Base-by-base conservation (phyloP, 2,329 filamentous ascomycete genomes). In the Aspergillus ibericus region DNA sequence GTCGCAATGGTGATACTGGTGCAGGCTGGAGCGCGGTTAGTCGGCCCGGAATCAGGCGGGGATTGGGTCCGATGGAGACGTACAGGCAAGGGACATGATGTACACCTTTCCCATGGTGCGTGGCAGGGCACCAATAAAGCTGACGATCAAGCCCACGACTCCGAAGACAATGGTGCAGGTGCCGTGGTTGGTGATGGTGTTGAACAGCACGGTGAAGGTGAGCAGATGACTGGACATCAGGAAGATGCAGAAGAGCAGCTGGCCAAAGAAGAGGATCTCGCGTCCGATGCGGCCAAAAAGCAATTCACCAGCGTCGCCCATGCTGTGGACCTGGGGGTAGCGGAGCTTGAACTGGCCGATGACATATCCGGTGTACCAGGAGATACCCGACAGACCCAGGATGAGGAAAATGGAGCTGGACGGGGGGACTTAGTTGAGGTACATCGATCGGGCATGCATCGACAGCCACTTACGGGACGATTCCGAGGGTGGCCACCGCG, bases 191-290 rank as follows among this genome's bases (percentile, higher is more conserved):
- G 85, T 86, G 46, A 91, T 77, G 51, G 82, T 85, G 65, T 86
- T 86, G 72, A 90, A 83, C 67, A 88, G 84, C 66, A 90, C 87
- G 29, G 82, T 82, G 61, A 89, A 89, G 0, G 86, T 89, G 59
- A 90, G 76, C 55, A 88, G 81, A 72, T 91, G 89, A 16, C 87
- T 88, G 27, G 83, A 86, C 72, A 88, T 85, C 59, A 89, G 82
- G 75, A 91, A 89, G 59, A 88, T 78, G 36, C 90, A 76, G 68
- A 90, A 84, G 16, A 90, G 72, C 2, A 83, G 74, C 64, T 88
- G 87, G 64, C 83, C 86, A 59, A 79, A 73, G 34, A 85, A 86
- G 34, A 89, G 78, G 44, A 91, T 60, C 67, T 88, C 85, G 61
- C 85, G 83, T 2, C 85, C 87, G 25, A 85, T 75, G 8, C 75